phyloP scores from a whole-genome alignment of 345 rosid species.

The Pugionium dolabratum region DNA sequence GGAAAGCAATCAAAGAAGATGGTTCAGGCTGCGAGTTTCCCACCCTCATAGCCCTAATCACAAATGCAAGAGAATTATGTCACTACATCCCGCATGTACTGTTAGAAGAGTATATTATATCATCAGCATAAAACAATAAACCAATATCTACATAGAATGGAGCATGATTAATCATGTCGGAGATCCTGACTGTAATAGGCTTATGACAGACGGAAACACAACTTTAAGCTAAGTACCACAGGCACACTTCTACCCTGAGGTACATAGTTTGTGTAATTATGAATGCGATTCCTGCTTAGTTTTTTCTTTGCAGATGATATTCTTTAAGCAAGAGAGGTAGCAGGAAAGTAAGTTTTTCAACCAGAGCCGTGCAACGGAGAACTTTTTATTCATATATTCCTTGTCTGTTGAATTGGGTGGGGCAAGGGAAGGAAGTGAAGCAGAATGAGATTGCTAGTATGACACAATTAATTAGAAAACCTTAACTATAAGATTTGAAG shows the following conservation, averaged over 20 bases:
- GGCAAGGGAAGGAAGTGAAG: neutral
- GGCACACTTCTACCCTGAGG: neutral
- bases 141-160: neutral
- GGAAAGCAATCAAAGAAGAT: constrained; percentile 75
- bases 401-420: neutral
- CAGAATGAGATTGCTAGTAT: constrained; percentile 4
- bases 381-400: neutral
- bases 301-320: neutral
- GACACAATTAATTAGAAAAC: constrained; percentile 1
- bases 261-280: constrained; percentile 2
- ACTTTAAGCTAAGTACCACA: neutral
- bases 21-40: constrained; percentile 54
- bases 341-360: neutral
- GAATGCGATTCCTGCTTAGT: neutral
- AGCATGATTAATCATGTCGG: neutral
- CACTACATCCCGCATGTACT: constrained; percentile 6
- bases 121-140: constrained; percentile 11
- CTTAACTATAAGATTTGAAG: neutral
- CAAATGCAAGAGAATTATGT: constrained; percentile 21
- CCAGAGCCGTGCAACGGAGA: neutral
- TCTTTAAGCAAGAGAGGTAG: neutral
- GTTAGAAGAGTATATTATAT: constrained; percentile 5
- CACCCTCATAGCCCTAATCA: constrained; percentile 54
- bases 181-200: constrained; percentile 1
- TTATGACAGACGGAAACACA: constrained; percentile 1